phyloP scores from a whole-genome alignment of 2,329 filamentous ascomycete genomes.

The Diaporthe velutina region DNA sequence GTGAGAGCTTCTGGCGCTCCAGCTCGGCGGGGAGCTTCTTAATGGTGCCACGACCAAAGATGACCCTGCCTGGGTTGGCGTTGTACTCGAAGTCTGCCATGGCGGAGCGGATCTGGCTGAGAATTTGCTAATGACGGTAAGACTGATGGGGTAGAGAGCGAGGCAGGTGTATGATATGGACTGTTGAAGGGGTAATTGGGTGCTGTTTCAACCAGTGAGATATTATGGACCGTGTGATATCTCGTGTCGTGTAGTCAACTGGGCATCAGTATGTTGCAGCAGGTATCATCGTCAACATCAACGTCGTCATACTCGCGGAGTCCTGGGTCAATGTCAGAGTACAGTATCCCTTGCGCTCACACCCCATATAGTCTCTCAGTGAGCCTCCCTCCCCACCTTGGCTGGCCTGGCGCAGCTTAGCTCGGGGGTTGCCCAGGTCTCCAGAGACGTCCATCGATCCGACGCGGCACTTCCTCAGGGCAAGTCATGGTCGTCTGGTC shows the following conservation, averaged over 20 bases:
- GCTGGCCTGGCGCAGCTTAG: not conserved
- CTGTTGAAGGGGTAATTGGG: not conserved
- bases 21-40: constrained; percentile 58
- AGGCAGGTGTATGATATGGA: not conserved
- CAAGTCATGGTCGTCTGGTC: not conserved
- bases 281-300: not conserved
- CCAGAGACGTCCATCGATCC: not conserved
- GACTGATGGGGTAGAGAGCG: not conserved
- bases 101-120: not conserved
- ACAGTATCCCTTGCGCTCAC: not conserved
- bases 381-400: not conserved
- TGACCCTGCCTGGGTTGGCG: constrained; percentile 61
- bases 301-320: too few species aligned
- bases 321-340: not conserved
- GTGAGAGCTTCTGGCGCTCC: constrained; percentile 56
- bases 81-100: constrained; percentile 68
- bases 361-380: not conserved
- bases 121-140: not conserved
- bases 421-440: not conserved
- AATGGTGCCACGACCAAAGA: constrained; percentile 67
- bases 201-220: not conserved
- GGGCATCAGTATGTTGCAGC: not conserved
- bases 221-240: not conserved
- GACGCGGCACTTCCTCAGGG: not conserved
- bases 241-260: not conserved